These are phyloP conservation scores for Ascosphaera apis DNA, from an alignment of 2,329 filamentous ascomycete species.

Conservation along the genomic window DNA sequence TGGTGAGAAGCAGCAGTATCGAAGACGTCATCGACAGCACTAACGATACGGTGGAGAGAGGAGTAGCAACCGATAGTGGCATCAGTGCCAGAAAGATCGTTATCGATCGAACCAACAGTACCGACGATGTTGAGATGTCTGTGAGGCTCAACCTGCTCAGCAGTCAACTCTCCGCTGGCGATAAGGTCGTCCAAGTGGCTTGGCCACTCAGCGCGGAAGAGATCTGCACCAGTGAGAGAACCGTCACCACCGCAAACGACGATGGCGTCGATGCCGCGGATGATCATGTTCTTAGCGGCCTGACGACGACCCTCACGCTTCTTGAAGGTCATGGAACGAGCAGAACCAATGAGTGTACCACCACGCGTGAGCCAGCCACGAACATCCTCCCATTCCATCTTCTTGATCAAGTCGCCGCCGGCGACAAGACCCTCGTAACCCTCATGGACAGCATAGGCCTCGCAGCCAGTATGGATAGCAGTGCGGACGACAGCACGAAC, in stretches of 20 bases:
- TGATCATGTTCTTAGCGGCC: slow-evolving; percentile 84
- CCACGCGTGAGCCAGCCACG: slow-evolving; percentile 85
- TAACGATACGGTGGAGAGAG: slow-evolving; percentile 74
- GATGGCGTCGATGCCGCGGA: slow-evolving; percentile 80
- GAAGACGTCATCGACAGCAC: slow-evolving; percentile 79
- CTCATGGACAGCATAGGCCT: slow-evolving; percentile 65
- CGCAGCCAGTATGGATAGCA: slow-evolving; percentile 63
- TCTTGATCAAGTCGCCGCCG: slow-evolving; percentile 66
- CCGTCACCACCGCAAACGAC: slow-evolving; percentile 96
- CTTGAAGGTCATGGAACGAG: slow-evolving; percentile 78
- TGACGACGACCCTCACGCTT: slow-evolving; percentile 61
- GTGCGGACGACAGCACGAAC: slow-evolving; percentile 80
- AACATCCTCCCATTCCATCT: slow-evolving; percentile 83
- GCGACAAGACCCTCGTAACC: slow-evolving; percentile 89
- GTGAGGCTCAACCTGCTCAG: slow-evolving; percentile 52
- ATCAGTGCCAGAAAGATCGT: slow-evolving; percentile 90
- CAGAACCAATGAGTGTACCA: slow-evolving; percentile 92
- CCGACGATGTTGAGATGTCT: slow-evolving; percentile 86
- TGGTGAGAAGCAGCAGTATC: slow-evolving; percentile 94
- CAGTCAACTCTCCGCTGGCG: slow-evolving; percentile 42
- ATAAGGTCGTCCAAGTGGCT: slow-evolving; percentile 70
- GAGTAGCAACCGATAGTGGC: slow-evolving; percentile 96
- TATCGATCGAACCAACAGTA: slow-evolving; percentile 91
- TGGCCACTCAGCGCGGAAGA: slow-evolving; percentile 82
- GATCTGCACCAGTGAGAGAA: slow-evolving; percentile 83